Base-by-base conservation (phyloP, 164 flowering plant genomes). In the Vitis cinerea region DNA sequence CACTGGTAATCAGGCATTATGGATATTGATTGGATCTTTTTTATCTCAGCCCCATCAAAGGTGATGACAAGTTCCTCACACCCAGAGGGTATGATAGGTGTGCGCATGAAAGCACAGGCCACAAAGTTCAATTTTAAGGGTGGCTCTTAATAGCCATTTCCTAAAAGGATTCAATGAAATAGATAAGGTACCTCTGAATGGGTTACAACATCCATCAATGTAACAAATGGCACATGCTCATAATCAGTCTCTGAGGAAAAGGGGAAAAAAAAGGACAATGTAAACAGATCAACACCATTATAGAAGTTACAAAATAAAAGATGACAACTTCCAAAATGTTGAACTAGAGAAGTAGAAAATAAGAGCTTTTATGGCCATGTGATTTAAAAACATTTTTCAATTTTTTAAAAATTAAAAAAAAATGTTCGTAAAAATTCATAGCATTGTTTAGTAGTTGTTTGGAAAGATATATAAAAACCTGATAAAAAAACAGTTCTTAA, bases 181-280 rank as follows among this genome's bases (percentile, higher is more conserved):
- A 47, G 44, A 6, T 50, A 58, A 9, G 48, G 23, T 79, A 86
- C 94, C 92, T 90, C 66, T 30, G 86, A 66, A 72, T 66, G 74
- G 7, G 87, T 81, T 57, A 90, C 82, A 69, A 83, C 69, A 72
- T 86, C 84, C 90, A 83, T 84, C 44, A 90, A 66, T 19, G 92
- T 81, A n/a, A 75, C 73, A 70, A 74, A 80, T 16, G 83, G 77
- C 9, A 61, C 81, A 59, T 66, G 65, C 27, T 72, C 77, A 68
- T 61, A 19, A 61, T 73, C 81, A 63, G 86, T 81, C 75, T 81
- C 94, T 89, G 90, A 52, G n/a, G 11, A 55, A 55, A 66, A 61
- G 60, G 52, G 12, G 48, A 74, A 65, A 70, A 53, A 19, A n/a
- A n/a, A 67, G 14, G 8, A 68, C 9, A 66, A 27, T 4, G 48